phyloP scores from a whole-genome alignment of 768 basidiomycete species.

The Amanita muscaria region DNA sequence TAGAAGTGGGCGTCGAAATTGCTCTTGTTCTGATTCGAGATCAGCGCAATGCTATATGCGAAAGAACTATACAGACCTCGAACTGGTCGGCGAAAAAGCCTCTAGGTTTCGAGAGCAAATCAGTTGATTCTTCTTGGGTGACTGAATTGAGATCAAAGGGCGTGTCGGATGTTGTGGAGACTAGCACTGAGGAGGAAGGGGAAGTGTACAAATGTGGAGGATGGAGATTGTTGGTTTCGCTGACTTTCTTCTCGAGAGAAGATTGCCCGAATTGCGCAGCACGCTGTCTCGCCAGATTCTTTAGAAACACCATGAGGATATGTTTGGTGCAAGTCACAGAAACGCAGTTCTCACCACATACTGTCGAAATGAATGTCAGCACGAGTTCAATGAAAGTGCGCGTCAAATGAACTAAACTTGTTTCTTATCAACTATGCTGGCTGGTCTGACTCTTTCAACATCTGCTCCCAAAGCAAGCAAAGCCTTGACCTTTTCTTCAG shows the following conservation, averaged over 20 bases:
- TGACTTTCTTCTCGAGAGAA: constrained; percentile 11
- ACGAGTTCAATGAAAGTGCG: constrained; percentile 4
- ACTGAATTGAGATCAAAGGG: constrained; percentile 24
- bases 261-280: constrained; percentile 64
- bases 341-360: constrained; percentile 48
- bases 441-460: constrained; percentile 87
- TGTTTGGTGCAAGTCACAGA: neutral
- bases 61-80: constrained; percentile 34
- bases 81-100: constrained; percentile 98
- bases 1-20: constrained; percentile 85
- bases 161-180: constrained; percentile 40
- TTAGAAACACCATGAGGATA: neutral
- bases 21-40: constrained; percentile 60
- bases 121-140: constrained; percentile 29
- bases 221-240: constrained; percentile 9
- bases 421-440: constrained; percentile 94
- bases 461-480: constrained; percentile 76
- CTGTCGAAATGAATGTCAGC: constrained; percentile 21
- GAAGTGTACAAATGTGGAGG: constrained; percentile 29
- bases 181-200: constrained; percentile 40
- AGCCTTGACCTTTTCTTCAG: constrained; percentile 84
- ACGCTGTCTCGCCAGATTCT: constrained; percentile 84
- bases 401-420: constrained; percentile 43
- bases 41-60: neutral
- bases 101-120: constrained; percentile 45